Conservation (phyloP, 163 green algal genomes). For the Coccomyxa subellipsoidea region DNA sequence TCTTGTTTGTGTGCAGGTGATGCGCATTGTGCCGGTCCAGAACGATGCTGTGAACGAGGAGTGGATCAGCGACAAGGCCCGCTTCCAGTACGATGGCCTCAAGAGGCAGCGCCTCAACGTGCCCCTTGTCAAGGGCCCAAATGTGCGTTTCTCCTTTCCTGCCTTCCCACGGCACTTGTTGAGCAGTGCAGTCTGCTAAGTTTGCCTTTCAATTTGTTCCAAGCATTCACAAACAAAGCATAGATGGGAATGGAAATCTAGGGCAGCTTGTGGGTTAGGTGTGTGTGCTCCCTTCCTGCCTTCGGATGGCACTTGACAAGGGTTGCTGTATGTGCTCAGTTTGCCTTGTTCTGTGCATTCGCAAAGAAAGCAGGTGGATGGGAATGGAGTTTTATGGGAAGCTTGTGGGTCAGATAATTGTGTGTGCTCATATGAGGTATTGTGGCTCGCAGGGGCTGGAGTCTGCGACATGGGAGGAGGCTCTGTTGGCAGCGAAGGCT, state of each 20-base stretch:
- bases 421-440: not conserved
- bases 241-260: too few species aligned
- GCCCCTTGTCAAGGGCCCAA: conserved; percentile 72
- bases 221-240: not conserved
- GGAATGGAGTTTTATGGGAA: not conserved
- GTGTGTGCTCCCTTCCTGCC: too few species aligned
- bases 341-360: too few species aligned
- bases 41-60: conserved; percentile 99
- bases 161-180: not conserved
- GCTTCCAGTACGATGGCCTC: conserved; percentile 97
- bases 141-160: conserved; percentile 8
- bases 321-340: too few species aligned
- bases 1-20: conserved; percentile 50
- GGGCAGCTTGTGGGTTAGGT: too few species aligned
- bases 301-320: too few species aligned
- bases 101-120: conserved; percentile 87
- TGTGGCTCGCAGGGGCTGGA: conserved; percentile 34
- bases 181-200: not conserved
- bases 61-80: conserved; percentile 96
- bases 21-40: conserved; percentile 89
- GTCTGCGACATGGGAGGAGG: conserved; percentile 73
- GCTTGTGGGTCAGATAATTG: not conserved
- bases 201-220: not conserved
- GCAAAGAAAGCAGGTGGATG: too few species aligned
- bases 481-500: conserved; percentile 58